A percentile compares a stretch with the other conserved stretches of the same genome.
Conservation (phyloP, 805 yeast genomes). For the Saccharomycopsis sp. region DNA sequence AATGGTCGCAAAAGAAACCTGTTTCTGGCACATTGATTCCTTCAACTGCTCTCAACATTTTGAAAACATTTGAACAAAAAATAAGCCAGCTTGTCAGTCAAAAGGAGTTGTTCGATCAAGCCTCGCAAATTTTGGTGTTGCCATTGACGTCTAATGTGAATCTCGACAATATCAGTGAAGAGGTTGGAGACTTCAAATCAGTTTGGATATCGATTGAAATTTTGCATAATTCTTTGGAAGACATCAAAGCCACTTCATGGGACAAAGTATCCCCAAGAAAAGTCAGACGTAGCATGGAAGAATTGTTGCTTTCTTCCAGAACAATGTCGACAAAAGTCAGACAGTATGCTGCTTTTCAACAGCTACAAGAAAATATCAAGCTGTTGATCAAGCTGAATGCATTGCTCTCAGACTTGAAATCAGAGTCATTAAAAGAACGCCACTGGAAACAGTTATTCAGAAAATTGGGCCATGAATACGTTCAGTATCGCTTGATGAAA, state of each 20-base stretch:
- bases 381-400: slow-evolving; percentile 32
- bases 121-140: slow-evolving; percentile 30
- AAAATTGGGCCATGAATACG: slow-evolving; percentile 24
- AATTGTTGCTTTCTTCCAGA: slow-evolving; percentile 36
- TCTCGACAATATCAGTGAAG: slow-evolving; percentile 33
- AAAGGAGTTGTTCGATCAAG: slow-evolving; percentile 25
- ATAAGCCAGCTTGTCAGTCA: slow-evolving; percentile 12
- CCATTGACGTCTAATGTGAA: slow-evolving; percentile 27
- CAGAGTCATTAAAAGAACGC: slow-evolving; percentile 48
- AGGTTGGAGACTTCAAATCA: slow-evolving; percentile 43
- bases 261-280: slow-evolving; percentile 34
- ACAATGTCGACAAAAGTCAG: slow-evolving; percentile 49
- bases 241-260: slow-evolving; percentile 42
- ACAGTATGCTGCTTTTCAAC: slow-evolving; percentile 61
- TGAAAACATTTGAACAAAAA: slow-evolving; percentile 29
- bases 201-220: slow-evolving; percentile 59
- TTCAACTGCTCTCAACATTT: slow-evolving; percentile 32
- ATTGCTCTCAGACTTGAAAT: slow-evolving; percentile 38
- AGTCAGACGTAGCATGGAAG: slow-evolving; percentile 42
- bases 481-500: slow-evolving; percentile 28
- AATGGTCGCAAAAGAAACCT: slow-evolving; percentile 46
- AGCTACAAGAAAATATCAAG: slow-evolving; percentile 40
- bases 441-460: slow-evolving; percentile 55
- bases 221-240: slow-evolving; percentile 39
- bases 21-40: slow-evolving; percentile 36